These are phyloP conservation scores for Sugiyamaella paludigena DNA, from an alignment of 1,139 yeast species.

Conservation along the genomic window DNA sequence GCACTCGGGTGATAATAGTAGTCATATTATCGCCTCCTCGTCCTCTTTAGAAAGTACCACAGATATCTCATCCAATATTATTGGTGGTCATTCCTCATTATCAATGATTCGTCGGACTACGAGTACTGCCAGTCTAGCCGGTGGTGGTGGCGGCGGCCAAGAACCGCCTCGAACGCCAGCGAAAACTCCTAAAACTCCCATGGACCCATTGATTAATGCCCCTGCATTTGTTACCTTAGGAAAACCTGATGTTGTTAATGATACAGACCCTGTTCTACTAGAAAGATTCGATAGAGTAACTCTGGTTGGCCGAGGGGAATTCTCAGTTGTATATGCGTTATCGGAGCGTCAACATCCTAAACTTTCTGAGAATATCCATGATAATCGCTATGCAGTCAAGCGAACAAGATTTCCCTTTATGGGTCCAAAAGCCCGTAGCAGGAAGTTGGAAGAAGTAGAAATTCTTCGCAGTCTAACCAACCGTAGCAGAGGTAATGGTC, in stretches of 20 bases:
- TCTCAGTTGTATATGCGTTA: conserved; percentile 70
- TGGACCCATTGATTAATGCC: conserved; percentile 19
- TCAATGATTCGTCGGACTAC: conserved; percentile 15
- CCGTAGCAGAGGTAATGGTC: conserved; percentile 37
- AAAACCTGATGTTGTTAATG: conserved; percentile 14
- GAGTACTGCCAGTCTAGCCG: conserved; percentile 3
- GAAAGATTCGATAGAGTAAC: conserved; percentile 69
- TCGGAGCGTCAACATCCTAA: conserved; percentile 1
- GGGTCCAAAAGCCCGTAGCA: conserved; percentile 51
- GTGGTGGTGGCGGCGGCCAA: conserved; percentile 1
- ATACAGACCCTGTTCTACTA: conserved; percentile 17
- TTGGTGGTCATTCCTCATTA: conserved; percentile 10
- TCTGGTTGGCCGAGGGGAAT: conserved; percentile 80
- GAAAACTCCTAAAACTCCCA: conserved; percentile 29
- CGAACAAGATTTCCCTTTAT: conserved; percentile 60
- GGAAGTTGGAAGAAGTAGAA: conserved; percentile 58
- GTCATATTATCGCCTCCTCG: neutral
- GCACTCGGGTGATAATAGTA: conserved; percentile 8
- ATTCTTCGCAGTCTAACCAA: conserved; percentile 45
- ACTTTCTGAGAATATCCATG: conserved; percentile 11
- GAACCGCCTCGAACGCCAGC: conserved; percentile 21
- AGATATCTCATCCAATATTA: conserved; percentile 7
- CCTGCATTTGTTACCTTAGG: conserved; percentile 5
- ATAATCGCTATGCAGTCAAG: conserved; percentile 68
- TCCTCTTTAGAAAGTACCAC: conserved; percentile 3